phyloP scores from a whole-genome alignment of 2,329 filamentous ascomycete species.

The Colletotrichum horii region DNA sequence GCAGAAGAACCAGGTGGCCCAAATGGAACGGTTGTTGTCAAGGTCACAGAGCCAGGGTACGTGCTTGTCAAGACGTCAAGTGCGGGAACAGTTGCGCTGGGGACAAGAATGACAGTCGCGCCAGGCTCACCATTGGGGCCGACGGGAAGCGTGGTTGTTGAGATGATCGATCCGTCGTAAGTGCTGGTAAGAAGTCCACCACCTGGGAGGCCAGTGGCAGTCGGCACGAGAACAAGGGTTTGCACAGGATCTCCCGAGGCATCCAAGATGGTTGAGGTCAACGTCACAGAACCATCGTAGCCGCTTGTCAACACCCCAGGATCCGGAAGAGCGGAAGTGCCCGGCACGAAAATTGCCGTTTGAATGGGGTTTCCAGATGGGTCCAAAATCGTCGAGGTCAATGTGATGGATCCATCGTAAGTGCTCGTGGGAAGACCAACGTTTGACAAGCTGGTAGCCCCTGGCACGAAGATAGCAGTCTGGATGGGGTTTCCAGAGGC shows the following conservation, averaged over 20 bases:
- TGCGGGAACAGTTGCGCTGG: not conserved
- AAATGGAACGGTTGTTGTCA: not conserved
- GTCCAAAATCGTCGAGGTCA: not conserved
- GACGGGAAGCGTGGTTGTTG: not conserved
- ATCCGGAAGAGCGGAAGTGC: not conserved
- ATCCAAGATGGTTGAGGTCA: not conserved
- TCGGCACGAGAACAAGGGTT: not conserved
- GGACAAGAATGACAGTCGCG: not conserved
- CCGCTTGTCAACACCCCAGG: not conserved
- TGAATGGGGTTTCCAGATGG: not conserved
- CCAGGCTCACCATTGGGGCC: not conserved
- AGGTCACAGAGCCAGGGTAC: not conserved
- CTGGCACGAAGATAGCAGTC: not conserved
- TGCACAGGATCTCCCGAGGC: not conserved
- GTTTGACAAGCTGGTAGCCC: not conserved
- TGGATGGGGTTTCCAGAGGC: not conserved
- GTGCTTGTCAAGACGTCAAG: conserved; percentile 3
- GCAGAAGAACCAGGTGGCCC: not conserved
- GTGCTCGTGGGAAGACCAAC: not conserved
- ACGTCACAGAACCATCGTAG: not conserved
- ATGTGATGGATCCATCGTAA: not conserved
- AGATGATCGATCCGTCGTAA: not conserved
- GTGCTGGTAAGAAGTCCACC: not conserved
- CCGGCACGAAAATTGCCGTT: not conserved
- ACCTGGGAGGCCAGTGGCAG: not conserved